Evolutionary conservation across 306 rosid species (phyloP), one percentile per base, ranked within the genome.

Genomic region (Dryas octopetala): DNA sequence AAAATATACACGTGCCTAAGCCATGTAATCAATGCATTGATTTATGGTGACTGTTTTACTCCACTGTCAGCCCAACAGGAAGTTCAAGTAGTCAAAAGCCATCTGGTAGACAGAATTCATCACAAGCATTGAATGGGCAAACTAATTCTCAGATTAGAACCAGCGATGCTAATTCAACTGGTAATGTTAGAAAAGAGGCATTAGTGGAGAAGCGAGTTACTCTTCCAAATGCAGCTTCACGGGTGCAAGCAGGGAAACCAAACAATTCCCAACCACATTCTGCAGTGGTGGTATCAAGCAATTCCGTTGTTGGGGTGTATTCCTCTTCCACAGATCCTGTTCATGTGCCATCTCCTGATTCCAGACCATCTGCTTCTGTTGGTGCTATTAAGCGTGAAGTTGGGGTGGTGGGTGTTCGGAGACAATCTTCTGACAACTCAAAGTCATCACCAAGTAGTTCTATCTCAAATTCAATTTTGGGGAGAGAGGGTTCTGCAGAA

Each of bases 381-480:
- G 99, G 99, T 71, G 98, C 99, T 44, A 96, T 96, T 77, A 89
- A 89, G 83, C 98, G 99, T 67, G 99, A 92, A 80, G 97, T 96
- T 65, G 98, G 98, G 80, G 91, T 90, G 17, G 97, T 87, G 67
- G 98, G 99, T 55, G 86, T 88, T 79, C 90, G 97, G 48, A 76
- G 92, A 60, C 99, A 85, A 76, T 73, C 93, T 75, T 85, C 91
- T 64, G 98, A 88, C 17, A 78, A 77, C 74, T 74, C 85, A 41
- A 82, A 88, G 76, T 82, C 89, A 54, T 82, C 85, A 81, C 84
- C 96, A 50, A 77, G 86, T 74, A 83, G 82, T 78, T 82, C 97
- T 71, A 71, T 84, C 69, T 71, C 88, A 69, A 91, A 73, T 77
- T 80, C 91, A 72, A 73, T 79, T 66, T 13, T 70, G 68, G 92